These are phyloP conservation scores for Boletus pseudopeckii DNA, from an alignment of 768 basidiomycete genomes.

Conservation along the genomic window DNA sequence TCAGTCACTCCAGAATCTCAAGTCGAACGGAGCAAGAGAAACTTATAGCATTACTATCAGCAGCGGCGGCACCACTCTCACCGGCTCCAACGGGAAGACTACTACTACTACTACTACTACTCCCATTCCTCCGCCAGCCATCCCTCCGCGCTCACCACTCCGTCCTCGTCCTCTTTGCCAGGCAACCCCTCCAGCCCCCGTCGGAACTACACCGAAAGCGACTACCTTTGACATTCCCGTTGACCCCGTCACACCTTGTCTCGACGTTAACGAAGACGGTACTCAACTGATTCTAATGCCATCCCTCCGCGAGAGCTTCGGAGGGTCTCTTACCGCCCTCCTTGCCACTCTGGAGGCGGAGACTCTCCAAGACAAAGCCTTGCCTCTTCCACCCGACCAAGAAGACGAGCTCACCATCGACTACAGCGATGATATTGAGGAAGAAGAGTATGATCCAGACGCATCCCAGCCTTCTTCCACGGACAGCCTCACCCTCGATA, in stretches of 20 bases:
- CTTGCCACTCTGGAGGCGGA: constrained; percentile 31
- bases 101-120: not conserved
- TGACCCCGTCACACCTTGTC: not conserved
- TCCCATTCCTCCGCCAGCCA: constrained; percentile 17
- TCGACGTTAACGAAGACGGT: constrained; percentile 14
- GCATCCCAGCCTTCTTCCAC: constrained; percentile 24
- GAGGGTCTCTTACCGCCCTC: constrained; percentile 31
- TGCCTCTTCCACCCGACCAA: constrained; percentile 28
- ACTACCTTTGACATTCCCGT: not conserved
- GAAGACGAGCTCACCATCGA: constrained; percentile 22
- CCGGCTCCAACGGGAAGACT: constrained; percentile 6
- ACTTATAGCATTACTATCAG: constrained; percentile 14
- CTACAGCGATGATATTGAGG: constrained; percentile 24
- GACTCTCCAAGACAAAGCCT: constrained; percentile 29
- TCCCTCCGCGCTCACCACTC: constrained; percentile 32
- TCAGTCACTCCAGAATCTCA: constrained; percentile 29
- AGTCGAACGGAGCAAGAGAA: constrained; percentile 8
- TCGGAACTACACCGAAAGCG: constrained; percentile 9
- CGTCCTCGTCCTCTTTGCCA: constrained; percentile 25
- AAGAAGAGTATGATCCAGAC: constrained; percentile 28
- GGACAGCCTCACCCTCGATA: constrained; percentile 24
- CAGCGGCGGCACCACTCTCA: constrained; percentile 4
- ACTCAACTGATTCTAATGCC: constrained; percentile 25
- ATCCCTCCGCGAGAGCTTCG: constrained; percentile 29
- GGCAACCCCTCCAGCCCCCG: constrained; percentile 8